phyloP scores from a whole-genome alignment of 2,329 filamentous ascomycete genomes.

The Xylaria sp. region DNA sequence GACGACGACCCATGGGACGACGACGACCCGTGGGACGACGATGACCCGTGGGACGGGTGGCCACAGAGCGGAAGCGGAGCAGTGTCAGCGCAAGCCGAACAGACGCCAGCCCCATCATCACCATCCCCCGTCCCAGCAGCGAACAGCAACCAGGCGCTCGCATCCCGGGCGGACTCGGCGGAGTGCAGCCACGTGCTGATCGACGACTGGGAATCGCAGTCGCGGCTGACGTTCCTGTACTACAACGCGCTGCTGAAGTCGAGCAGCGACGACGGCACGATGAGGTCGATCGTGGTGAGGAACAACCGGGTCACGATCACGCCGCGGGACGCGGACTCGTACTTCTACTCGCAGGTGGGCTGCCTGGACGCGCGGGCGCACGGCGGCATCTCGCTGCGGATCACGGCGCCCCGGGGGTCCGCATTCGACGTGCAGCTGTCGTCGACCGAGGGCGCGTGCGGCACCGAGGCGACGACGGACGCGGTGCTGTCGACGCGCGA shows the following conservation, averaged over 20 bases:
- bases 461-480: conserved; percentile 39
- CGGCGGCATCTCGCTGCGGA: conserved; percentile 58
- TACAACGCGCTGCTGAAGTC: conserved; percentile 62
- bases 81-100: conserved; percentile 3
- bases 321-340: conserved; percentile 51
- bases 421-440: conserved; percentile 56
- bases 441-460: conserved; percentile 47
- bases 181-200: conserved; percentile 50
- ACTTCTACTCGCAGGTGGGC: conserved; percentile 61
- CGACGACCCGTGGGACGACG: conserved; percentile 5
- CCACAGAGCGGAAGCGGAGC: background rate
- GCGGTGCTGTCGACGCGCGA: conserved; percentile 47
- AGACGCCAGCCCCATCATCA: background rate
- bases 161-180: conserved; percentile 13
- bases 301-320: conserved; percentile 56
- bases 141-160: conserved; percentile 8
- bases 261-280: conserved; percentile 59
- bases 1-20: conserved; percentile 19
- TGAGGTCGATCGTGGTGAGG: conserved; percentile 57
- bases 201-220: conserved; percentile 65
- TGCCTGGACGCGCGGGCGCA: conserved; percentile 56
- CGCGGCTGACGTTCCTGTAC: conserved; percentile 61
- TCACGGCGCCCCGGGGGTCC: conserved; percentile 56
- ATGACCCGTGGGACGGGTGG: conserved; percentile 2
- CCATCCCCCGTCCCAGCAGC: background rate